These are phyloP conservation scores for Dactylonectria estremocensis DNA, from an alignment of 2,329 filamentous ascomycete genomes.

Conservation along the genomic window DNA sequence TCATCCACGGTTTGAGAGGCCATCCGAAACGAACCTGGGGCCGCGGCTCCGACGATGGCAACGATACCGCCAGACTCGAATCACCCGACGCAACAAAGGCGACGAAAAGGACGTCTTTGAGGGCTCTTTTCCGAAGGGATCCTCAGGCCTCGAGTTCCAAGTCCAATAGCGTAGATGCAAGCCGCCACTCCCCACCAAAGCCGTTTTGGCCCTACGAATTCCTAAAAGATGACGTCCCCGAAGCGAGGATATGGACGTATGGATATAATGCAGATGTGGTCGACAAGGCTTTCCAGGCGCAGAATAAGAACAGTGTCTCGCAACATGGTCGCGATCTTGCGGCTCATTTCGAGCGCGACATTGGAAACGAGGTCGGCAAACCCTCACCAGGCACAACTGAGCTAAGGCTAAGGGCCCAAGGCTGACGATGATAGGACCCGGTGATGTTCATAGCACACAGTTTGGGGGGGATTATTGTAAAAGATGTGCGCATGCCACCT, in stretches of 20 bases:
- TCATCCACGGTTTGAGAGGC: constrained; percentile 54
- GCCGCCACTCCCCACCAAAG: constrained; percentile 10
- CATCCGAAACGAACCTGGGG: constrained; percentile 54
- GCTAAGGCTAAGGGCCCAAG: too few species aligned
- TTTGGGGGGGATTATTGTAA: constrained; percentile 57
- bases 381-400: too few species aligned
- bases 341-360: constrained; percentile 50
- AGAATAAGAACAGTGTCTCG: constrained; percentile 56
- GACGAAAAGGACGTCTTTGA: not conserved
- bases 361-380: constrained; percentile 27
- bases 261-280: constrained; percentile 58
- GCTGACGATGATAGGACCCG: constrained; percentile 43
- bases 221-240: constrained; percentile 53
- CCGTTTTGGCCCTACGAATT: constrained; percentile 56
- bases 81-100: not conserved
- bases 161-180: not conserved
- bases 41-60: constrained; percentile 14
- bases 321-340: constrained; percentile 53
- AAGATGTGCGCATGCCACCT: constrained; percentile 49
- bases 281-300: constrained; percentile 53
- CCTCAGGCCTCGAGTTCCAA: not conserved
- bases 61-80: too few species aligned
- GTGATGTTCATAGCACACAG: constrained; percentile 56
- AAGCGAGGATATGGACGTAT: constrained; percentile 58
- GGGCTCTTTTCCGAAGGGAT: not conserved